Conservation (phyloP, 441 rosid species). For the Geranium incanum region DNA sequence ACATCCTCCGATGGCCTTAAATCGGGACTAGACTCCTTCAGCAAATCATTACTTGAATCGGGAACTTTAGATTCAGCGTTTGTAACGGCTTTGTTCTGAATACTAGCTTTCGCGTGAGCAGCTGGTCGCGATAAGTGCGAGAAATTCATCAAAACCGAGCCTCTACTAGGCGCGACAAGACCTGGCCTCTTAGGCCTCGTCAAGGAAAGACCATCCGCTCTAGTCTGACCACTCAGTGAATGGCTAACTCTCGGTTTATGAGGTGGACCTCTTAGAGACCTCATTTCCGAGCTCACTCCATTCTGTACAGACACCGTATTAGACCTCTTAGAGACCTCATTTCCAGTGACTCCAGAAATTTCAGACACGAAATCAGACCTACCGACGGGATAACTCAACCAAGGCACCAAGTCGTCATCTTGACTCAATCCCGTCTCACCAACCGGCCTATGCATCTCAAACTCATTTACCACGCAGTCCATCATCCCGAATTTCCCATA, state of each 20-base stretch:
- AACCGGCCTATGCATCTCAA: conserved; percentile 44
- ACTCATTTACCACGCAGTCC: conserved; percentile 36
- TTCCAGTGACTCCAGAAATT: conserved; percentile 51
- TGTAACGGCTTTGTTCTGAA: conserved; percentile 25
- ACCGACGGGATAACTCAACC: conserved; percentile 52
- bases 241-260: conserved; percentile 29
- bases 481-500: conserved; percentile 27
- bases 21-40: conserved; percentile 32
- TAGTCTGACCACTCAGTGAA: no score
- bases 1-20: conserved; percentile 30
- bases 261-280: conserved; percentile 18
- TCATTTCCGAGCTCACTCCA: no score
- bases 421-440: conserved; percentile 45
- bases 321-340: conserved; percentile 31
- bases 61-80: conserved; percentile 18
- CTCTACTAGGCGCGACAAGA: conserved; percentile 26
- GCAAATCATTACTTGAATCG: conserved; percentile 21
- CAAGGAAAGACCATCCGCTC: conserved; percentile 23
- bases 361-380: conserved; percentile 48
- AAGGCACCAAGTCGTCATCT: conserved; percentile 63
- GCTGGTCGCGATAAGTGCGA: conserved; percentile 69
- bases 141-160: conserved; percentile 45
- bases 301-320: conserved; percentile 21
- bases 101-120: conserved; percentile 39
- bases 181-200: conserved; percentile 34